A percentile compares a stretch with the other conserved stretches of the same genome.
phyloP scores from a whole-genome alignment of 768 basidiomycete species.

The Boletellus emodensis region DNA sequence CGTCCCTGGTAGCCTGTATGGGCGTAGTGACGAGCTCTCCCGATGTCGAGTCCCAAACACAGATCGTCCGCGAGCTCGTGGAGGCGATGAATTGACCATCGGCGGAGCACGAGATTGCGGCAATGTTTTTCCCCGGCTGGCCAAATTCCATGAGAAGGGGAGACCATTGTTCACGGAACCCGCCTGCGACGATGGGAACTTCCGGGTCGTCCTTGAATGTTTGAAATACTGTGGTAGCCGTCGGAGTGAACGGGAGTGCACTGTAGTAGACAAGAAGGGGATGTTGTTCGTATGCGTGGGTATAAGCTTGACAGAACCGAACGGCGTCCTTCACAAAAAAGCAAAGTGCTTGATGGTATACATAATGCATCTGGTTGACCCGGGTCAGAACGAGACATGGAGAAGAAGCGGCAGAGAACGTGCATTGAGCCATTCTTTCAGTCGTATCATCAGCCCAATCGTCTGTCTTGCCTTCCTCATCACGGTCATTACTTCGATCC shows the following conservation, averaged over 20 bases:
- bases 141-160: slow-evolving; percentile 30
- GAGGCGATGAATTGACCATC: slow-evolving; percentile 30
- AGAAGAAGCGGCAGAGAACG: not conserved
- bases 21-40: slow-evolving; percentile 24
- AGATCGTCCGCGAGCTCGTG: slow-evolving; percentile 17
- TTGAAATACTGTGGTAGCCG: slow-evolving; percentile 21
- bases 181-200: slow-evolving; percentile 23
- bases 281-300: slow-evolving; percentile 30
- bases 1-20: slow-evolving; percentile 8
- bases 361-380: slow-evolving; percentile 11
- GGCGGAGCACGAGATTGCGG: slow-evolving; percentile 22
- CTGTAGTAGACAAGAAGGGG: slow-evolving; percentile 31
- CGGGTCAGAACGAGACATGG: not conserved
- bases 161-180: slow-evolving; percentile 30
- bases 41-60: slow-evolving; percentile 26
- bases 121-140: slow-evolving; percentile 10
- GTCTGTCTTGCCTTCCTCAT: slow-evolving; percentile 31
- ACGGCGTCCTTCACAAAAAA: slow-evolving; percentile 24
- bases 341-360: slow-evolving; percentile 14
- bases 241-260: slow-evolving; percentile 32
- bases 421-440: slow-evolving; percentile 28
- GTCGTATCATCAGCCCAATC: slow-evolving; percentile 22
- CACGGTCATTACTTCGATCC: slow-evolving; percentile 32
- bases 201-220: slow-evolving; percentile 25
- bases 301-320: slow-evolving; percentile 31